Conservation (phyloP, 1,139 yeast genomes). For the Waltiozyma sp. region DNA sequence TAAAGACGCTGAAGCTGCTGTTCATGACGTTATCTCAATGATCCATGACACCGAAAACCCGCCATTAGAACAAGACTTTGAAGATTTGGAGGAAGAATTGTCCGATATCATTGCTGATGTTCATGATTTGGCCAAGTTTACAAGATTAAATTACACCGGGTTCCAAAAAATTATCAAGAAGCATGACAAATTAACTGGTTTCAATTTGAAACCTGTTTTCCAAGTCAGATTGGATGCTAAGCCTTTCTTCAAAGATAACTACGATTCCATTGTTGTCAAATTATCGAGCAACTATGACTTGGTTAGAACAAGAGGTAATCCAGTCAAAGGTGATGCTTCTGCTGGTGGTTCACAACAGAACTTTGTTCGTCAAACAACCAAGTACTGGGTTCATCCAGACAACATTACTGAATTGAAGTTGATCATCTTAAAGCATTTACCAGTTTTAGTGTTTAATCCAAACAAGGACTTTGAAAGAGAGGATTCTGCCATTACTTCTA, state of each 20-base stretch:
- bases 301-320: conserved; percentile 92
- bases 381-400: conserved; percentile 98
- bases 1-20: conserved; percentile 65
- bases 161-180: conserved; percentile 92
- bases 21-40: conserved; percentile 48
- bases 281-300: conserved; percentile 82
- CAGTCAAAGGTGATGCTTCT: conserved; percentile 84
- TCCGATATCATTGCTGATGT: conserved; percentile 94
- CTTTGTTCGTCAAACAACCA: conserved; percentile 95
- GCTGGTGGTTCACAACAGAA: conserved; percentile 98
- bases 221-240: conserved; percentile 86
- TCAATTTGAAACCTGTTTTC: conserved; percentile 80
- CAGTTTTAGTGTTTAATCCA: conserved; percentile 91
- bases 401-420: conserved; percentile 95
- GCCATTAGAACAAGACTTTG: conserved; percentile 69
- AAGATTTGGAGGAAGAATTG: conserved; percentile 81
- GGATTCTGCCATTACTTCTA: conserved; percentile 93
- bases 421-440: conserved; percentile 84
- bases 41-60: conserved; percentile 26
- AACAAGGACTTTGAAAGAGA: conserved; percentile 91
- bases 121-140: conserved; percentile 89
- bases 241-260: conserved; percentile 91
- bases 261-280: conserved; percentile 80
- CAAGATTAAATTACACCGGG: conserved; percentile 88
- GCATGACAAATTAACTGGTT: conserved; percentile 85